A percentile compares a stretch with the other conserved stretches of the same genome.
These are phyloP conservation scores for Yarrowia hollandica DNA, from an alignment of 805 yeast genomes.

Conservation along the genomic window DNA sequence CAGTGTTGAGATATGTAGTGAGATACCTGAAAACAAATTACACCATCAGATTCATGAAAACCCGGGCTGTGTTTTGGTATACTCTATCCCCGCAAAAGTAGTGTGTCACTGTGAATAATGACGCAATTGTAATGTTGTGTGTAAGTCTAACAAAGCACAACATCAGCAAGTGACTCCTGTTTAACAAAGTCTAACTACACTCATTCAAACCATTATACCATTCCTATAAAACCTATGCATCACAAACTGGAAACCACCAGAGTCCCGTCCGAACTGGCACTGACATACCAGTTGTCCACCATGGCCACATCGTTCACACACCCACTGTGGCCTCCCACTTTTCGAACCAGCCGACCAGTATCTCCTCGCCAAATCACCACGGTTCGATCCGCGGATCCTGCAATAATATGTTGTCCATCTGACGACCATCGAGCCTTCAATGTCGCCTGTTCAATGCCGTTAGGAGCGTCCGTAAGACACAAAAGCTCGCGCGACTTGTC, in stretches of 20 bases:
- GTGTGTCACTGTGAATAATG: too few species aligned
- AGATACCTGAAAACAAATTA: too few species aligned
- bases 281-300: constrained; percentile 44
- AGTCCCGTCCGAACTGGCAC: constrained; percentile 59
- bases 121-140: too few species aligned
- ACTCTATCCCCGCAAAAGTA: too few species aligned
- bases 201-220: neutral
- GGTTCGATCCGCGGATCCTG: constrained; percentile 66
- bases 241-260: constrained; percentile 45
- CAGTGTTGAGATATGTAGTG: too few species aligned
- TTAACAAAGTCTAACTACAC: too few species aligned
- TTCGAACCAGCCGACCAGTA: constrained; percentile 49
- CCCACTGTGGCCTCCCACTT: constrained; percentile 62
- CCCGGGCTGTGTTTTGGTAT: too few species aligned
- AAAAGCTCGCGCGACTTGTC: constrained; percentile 39
- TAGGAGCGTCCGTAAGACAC: constrained; percentile 58
- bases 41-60: too few species aligned
- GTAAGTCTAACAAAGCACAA: too few species aligned
- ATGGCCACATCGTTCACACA: constrained; percentile 61
- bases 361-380: constrained; percentile 62
- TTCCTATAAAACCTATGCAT: too few species aligned
- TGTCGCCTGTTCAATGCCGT: constrained; percentile 51
- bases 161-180: too few species aligned
- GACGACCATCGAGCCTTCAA: constrained; percentile 50
- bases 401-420: constrained; percentile 45